These are phyloP conservation scores for Scenedesmus sp. DNA, from an alignment of 163 green algal species.

Conservation along the genomic window DNA sequence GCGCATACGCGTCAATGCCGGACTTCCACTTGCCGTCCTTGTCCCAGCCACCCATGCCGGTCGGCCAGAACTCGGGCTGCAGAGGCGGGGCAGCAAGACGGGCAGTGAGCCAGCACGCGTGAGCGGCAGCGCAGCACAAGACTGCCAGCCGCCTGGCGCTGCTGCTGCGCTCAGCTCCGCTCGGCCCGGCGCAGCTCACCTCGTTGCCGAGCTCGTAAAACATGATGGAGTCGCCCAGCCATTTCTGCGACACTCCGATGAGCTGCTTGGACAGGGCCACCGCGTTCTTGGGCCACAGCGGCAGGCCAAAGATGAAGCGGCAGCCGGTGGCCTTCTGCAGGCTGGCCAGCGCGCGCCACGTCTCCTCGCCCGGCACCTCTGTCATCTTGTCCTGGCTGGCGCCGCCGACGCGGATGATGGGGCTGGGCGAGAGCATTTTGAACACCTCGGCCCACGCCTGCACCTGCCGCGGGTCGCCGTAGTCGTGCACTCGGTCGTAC, in stretches of 20 bases:
- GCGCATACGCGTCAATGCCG: constrained; percentile 31
- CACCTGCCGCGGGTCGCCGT: no score
- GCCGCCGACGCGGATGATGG: no score
- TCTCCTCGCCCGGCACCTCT: no score
- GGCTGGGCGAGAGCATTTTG: no score
- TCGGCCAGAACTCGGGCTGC: constrained; percentile 46
- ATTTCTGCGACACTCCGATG: not conserved
- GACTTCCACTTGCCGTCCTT: constrained; percentile 1
- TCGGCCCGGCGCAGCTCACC: not conserved
- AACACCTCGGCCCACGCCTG: no score
- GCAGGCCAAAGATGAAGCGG: constrained; percentile 38
- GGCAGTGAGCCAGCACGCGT: not conserved
- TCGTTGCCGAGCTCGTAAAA: constrained; percentile 41
- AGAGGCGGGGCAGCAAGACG: not conserved
- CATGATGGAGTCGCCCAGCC: constrained; percentile 6
- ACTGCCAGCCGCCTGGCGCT: no score
- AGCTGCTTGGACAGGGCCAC: constrained; percentile 15
- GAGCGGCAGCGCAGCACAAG: not conserved
- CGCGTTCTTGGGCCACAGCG: constrained; percentile 14
- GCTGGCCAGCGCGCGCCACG: no score
- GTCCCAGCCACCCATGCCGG: constrained; percentile 32
- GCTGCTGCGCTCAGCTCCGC: not conserved
- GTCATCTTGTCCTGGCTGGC: no score
- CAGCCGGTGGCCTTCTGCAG: not conserved
- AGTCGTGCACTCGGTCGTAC: constrained; percentile 27